Base-by-base conservation (phyloP, 257 asterid genomes). In the Plantago major region DNA sequence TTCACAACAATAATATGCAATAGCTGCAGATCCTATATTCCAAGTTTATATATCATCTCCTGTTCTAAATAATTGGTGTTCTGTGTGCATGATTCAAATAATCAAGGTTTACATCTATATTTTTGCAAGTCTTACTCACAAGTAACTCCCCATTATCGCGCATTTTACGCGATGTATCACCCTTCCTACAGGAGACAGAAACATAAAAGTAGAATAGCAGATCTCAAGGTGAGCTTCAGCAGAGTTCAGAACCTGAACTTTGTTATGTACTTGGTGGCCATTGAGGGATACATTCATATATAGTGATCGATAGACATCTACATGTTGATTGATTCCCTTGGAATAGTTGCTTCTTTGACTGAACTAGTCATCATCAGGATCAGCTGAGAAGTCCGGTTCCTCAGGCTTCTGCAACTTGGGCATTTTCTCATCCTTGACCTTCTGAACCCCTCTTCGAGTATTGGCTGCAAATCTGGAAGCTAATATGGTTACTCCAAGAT, bases 381-480 rank as follows among this genome's bases (percentile, higher is more conserved):
- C 86, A 14, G 82, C 83, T 7, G 90, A 84, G 74, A 85, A 88
- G 63, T 88, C 92, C 0, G 96, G 93, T 69, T 88, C 95, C 42
- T 81, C 88, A 1, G 95, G 95, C 75, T 88, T 88, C 74, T 69
- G 88, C 57, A 88, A 46, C 70, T 65, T 78, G 0, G 84, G 85
- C 77, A 85, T 15, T 33, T 70, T 79, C 10, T 78, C 78, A 60
- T 83, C 81, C 79, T 85, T 85, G 8, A 66, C 55, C 79, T 80
- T 85, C 51, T 83, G 91, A 64, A 73, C 86, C 57, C 86, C 96
- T 70, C 83, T 73, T 71, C 90, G 83, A 22, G 93, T 83, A 43
- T 85, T 84, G 3, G 85, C 83, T 28, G 89, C 94, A 50, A 88
- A 88, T 68, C 86, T 79, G 9, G 96, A 88, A 42, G 96, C 96